Evolutionary conservation across 1,284 basidiomycete species (phyloP).

Genomic region (Macrocybe sp.): DNA sequence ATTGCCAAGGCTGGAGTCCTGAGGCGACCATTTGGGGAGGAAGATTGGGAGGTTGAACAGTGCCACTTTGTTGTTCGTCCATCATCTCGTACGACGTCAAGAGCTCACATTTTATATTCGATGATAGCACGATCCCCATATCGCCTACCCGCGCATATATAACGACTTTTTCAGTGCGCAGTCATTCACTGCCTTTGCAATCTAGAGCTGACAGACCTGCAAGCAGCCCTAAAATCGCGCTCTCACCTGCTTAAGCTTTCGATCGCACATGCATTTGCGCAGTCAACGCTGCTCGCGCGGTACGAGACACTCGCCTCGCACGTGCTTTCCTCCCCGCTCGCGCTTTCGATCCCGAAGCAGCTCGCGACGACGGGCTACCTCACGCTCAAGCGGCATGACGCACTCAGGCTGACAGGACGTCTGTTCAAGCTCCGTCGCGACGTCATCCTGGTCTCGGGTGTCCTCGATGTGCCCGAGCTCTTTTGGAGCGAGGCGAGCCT

Average conservation of each 20-base stretch:
- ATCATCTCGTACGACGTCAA: neutral
- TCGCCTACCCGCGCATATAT: constrained; percentile 84
- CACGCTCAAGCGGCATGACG: constrained; percentile 75
- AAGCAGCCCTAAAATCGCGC: constrained; percentile 78
- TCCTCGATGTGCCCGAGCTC: constrained; percentile 91
- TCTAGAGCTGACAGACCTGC: neutral
- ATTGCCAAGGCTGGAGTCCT: constrained; percentile 68
- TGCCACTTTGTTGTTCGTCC: constrained; percentile 76
- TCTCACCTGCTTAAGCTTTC: constrained; percentile 88
- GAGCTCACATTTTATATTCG: neutral
- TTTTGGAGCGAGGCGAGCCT: constrained; percentile 95
- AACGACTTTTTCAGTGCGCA: constrained; percentile 87
- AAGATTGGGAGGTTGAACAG: constrained; percentile 86
- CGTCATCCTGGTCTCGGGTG: constrained; percentile 89
- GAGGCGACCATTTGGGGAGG: constrained; percentile 54
- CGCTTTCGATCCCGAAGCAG: constrained; percentile 80
- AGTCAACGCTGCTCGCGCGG: constrained; percentile 87
- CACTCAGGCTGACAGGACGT: constrained; percentile 82
- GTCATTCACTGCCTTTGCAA: neutral
- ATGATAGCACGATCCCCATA: constrained; percentile 75
- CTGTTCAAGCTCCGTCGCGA: constrained; percentile 89
- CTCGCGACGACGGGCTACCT: constrained; percentile 79
- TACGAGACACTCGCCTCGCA: constrained; percentile 82
- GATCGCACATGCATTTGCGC: constrained; percentile 90
- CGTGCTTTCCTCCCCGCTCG: constrained; percentile 76